Conservation (phyloP, 148 eudicot species). For the Amaranthus cruentus region DNA sequence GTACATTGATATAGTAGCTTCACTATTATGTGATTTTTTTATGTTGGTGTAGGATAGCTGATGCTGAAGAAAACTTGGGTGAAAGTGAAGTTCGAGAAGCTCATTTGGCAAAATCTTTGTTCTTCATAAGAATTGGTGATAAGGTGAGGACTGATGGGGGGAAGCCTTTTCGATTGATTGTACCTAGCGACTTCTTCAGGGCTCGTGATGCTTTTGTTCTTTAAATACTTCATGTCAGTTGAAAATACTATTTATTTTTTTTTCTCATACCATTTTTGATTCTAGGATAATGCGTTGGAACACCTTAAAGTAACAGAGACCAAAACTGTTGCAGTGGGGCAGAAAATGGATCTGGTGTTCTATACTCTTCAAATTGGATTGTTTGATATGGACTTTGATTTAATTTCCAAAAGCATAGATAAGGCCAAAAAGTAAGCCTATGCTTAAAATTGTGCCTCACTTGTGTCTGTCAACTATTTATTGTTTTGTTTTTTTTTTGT, state of each 20-base stretch:
- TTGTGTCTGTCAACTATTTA: not conserved
- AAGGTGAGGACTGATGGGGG: constrained; percentile 36
- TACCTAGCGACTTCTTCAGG: not conserved
- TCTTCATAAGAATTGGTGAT: constrained; percentile 72
- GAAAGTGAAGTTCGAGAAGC: constrained; percentile 99
- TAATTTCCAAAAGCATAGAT: constrained; percentile 84
- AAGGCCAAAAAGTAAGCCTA: constrained; percentile 80
- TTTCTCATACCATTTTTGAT: not conserved
- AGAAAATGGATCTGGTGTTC: constrained; percentile 96
- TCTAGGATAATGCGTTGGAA: constrained; percentile 83
- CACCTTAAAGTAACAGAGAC: constrained; percentile 89
- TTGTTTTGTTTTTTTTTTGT: constrained; percentile 1
- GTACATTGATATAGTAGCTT: not conserved
- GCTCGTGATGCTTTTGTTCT: not conserved
- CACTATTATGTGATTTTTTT: not conserved
- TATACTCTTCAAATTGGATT: constrained; percentile 78
- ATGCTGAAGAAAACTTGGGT: constrained; percentile 96
- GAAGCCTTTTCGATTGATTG: not conserved
- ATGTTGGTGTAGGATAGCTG: constrained; percentile 60
- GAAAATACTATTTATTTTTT: not conserved
- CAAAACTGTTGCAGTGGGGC: constrained; percentile 98
- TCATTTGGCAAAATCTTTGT: constrained; percentile 89
- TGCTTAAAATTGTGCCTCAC: not conserved
- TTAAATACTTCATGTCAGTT: too few relatives aligned
- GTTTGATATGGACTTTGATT: constrained; percentile 94